These are phyloP conservation scores for Cardamine occulta DNA, from an alignment of 345 rosid species.

Conservation along the genomic window DNA sequence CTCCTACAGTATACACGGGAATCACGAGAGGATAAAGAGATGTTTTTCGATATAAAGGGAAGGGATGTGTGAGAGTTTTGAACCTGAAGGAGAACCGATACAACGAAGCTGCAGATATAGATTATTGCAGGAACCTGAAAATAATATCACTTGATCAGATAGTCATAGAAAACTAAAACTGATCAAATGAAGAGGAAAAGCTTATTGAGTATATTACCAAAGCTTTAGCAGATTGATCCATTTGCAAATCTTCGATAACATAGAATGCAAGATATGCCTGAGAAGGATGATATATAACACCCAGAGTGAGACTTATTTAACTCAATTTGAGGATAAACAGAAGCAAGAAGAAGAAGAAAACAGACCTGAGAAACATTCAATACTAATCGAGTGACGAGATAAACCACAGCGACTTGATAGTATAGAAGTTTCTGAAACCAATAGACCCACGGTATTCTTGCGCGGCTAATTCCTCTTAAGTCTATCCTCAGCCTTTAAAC, in stretches of 20 bases:
- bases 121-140: constrained; percentile 89
- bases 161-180: neutral
- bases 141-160: constrained; percentile 22
- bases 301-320: constrained; percentile 1
- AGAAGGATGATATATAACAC: constrained; percentile 37
- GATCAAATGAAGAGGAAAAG: neutral
- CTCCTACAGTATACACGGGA: constrained; percentile 51
- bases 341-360: constrained; percentile 5
- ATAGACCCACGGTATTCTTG: constrained; percentile 81
- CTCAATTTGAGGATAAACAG: neutral
- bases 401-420: constrained; percentile 92
- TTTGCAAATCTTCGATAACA: constrained; percentile 77
- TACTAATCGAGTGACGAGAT: constrained; percentile 85
- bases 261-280: constrained; percentile 96
- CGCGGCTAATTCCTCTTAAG: constrained; percentile 46
- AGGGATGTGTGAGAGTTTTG: neutral
- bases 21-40: neutral
- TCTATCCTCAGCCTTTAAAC: constrained; percentile 54
- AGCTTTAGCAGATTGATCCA: constrained; percentile 90
- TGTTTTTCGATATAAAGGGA: neutral
- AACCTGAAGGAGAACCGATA: constrained; percentile 88
- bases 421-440: constrained; percentile 86
- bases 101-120: constrained; percentile 80
- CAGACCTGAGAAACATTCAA: constrained; percentile 90
- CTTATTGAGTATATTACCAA: constrained; percentile 54